These are phyloP conservation scores for Talaromyces sp. DNA, from an alignment of 2,329 filamentous ascomycete genomes.

Conservation along the genomic window DNA sequence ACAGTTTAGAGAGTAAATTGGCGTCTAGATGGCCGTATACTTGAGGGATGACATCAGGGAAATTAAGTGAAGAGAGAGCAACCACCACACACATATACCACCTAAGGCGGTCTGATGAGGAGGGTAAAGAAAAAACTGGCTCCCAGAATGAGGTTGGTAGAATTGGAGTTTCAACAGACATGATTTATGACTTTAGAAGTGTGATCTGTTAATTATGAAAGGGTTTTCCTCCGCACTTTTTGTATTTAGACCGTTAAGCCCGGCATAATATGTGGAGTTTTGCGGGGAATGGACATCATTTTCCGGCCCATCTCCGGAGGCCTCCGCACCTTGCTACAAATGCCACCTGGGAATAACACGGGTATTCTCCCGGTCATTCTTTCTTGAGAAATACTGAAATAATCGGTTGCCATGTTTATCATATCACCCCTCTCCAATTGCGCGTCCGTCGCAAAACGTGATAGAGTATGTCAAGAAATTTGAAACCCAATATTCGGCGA, in stretches of 20 bases:
- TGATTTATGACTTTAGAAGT: not conserved
- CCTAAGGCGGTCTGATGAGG: not conserved
- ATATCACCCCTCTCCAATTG: constrained; percentile 1
- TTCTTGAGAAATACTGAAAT: not conserved
- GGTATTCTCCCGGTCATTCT: not conserved
- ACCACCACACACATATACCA: constrained; percentile 1
- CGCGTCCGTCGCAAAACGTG: not conserved
- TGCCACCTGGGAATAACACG: not conserved
- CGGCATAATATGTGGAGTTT: not conserved
- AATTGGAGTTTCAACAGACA: not conserved
- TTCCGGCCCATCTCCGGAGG: not conserved
- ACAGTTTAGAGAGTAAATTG: not conserved
- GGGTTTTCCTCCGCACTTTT: not conserved
- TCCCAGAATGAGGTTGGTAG: not conserved
- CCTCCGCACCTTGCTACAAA: not conserved
- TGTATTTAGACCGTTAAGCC: not conserved
- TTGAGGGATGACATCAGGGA: not conserved
- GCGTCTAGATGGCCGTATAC: not conserved
- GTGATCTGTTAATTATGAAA: not conserved
- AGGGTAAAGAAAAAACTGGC: not conserved
- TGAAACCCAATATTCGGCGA: not conserved
- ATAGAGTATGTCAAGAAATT: not conserved
- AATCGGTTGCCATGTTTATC: not conserved
- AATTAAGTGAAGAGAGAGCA: not conserved
- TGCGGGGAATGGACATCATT: not conserved